These are phyloP conservation scores for Microbotryum violaceum DNA, from an alignment of 1,284 basidiomycete genomes.

Conservation along the genomic window DNA sequence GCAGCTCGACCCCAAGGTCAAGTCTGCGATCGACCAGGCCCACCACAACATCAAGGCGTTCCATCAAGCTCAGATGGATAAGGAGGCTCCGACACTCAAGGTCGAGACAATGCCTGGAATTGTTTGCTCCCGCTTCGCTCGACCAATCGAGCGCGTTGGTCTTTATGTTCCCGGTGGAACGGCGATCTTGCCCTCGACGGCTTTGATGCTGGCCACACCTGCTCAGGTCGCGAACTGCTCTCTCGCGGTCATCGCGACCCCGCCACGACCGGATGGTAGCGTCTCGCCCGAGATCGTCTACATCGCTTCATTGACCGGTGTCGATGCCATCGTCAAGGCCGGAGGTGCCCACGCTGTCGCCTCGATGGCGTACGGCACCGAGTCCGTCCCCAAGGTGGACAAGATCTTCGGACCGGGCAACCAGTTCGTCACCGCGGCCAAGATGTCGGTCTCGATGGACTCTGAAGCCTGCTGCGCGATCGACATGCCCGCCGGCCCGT, in stretches of 20 bases:
- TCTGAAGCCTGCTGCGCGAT: slow-evolving; percentile 94
- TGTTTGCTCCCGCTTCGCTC: slow-evolving; percentile 83
- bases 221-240: slow-evolving; percentile 95
- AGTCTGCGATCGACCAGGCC: slow-evolving; percentile 79
- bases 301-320: slow-evolving; percentile 79
- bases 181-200: slow-evolving; percentile 90
- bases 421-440: slow-evolving; percentile 98
- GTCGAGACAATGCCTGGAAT: slow-evolving; percentile 99
- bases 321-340: slow-evolving; percentile 78
- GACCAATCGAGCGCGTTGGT: slow-evolving; percentile 89
- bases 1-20: slow-evolving; percentile 54
- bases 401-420: slow-evolving; percentile 99
- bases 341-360: slow-evolving; percentile 98
- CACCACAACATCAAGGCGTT: slow-evolving; percentile 87
- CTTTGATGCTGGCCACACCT: slow-evolving; percentile 95
- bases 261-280: slow-evolving; percentile 79
- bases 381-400: slow-evolving; percentile 95
- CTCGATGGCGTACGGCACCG: slow-evolving; percentile 92
- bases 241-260: slow-evolving; percentile 88
- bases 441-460: slow-evolving; percentile 72
- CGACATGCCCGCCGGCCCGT: slow-evolving; percentile 98
- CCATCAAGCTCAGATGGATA: slow-evolving; percentile 74
- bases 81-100: slow-evolving; percentile 53
- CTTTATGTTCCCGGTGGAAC: slow-evolving; percentile 97
- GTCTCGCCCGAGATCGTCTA: slow-evolving; percentile 94